These are phyloP conservation scores for Alternaria sp. DNA, from an alignment of 2,329 filamentous ascomycete genomes.

Conservation along the genomic window DNA sequence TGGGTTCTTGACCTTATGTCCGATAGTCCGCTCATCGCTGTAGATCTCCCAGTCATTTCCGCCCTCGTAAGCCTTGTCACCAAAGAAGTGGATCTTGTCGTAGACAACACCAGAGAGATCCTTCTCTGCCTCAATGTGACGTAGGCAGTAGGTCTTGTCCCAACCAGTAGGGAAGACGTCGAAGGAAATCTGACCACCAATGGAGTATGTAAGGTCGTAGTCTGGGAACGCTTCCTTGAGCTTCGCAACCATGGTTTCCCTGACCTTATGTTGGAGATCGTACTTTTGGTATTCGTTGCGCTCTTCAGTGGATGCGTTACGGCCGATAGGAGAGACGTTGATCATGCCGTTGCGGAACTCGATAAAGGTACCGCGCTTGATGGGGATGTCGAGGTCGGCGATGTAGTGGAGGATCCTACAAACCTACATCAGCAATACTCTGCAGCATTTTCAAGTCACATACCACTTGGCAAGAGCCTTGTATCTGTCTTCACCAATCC, in stretches of 20 bases:
- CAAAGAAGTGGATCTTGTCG: conserved; percentile 95
- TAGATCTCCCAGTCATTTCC: conserved; percentile 98
- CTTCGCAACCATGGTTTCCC: conserved; percentile 76
- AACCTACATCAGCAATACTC: neutral
- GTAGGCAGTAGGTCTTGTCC: conserved; percentile 98
- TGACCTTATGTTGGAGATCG: conserved; percentile 79
- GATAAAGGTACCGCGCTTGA: conserved; percentile 85
- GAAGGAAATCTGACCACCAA: conserved; percentile 97
- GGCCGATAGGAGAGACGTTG: conserved; percentile 82
- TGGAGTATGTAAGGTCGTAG: conserved; percentile 88
- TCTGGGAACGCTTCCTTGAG: conserved; percentile 84
- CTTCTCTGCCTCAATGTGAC: conserved; percentile 84
- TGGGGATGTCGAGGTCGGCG: conserved; percentile 81
- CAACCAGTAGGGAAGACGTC: conserved; percentile 96
- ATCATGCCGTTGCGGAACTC: conserved; percentile 94
- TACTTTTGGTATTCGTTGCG: conserved; percentile 82
- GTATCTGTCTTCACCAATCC: conserved; percentile 86
- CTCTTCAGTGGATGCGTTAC: conserved; percentile 84
- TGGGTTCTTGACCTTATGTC: conserved; percentile 82
- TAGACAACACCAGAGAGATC: conserved; percentile 73
- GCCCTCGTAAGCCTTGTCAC: conserved; percentile 90
- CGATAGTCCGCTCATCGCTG: conserved; percentile 78
- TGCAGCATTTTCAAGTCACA: conserved; percentile 7
- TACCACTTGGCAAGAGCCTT: conserved; percentile 75
- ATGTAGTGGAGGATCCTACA: conserved; percentile 75